Evolutionary conservation across 805 yeast genomes (phyloP).

Genomic region (Teunomyces lycoperdinae): DNA sequence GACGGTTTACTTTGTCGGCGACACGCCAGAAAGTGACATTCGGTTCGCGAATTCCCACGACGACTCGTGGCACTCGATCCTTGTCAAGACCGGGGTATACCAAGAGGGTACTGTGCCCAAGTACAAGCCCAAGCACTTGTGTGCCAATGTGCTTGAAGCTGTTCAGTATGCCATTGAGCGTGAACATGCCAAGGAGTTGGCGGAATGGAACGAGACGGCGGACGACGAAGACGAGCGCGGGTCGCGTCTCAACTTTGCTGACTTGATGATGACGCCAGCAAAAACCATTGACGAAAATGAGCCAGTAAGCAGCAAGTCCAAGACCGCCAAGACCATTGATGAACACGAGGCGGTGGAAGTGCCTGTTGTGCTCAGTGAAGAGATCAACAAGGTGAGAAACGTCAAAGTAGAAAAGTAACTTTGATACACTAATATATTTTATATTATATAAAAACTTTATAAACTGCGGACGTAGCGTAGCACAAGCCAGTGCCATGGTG

Average conservation of each 20-base stretch:
- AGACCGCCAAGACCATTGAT: conserved; percentile 9
- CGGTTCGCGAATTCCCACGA: conserved; percentile 86
- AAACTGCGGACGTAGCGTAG: neutral
- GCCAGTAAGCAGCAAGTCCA: too few species aligned
- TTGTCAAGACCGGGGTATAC: conserved; percentile 86
- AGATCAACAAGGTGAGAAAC: conserved; percentile 37
- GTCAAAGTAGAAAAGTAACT: conserved; percentile 17
- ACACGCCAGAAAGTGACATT: conserved; percentile 86
- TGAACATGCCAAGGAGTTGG: conserved; percentile 69
- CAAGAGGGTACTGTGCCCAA: conserved; percentile 77
- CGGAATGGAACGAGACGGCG: conserved; percentile 63
- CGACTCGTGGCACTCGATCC: conserved; percentile 77
- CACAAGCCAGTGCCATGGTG: conserved; percentile 35
- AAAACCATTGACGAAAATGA: neutral
- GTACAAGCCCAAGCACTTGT: conserved; percentile 71
- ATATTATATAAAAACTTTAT: too few species aligned
- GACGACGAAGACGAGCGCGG: conserved; percentile 26
- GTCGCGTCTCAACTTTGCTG: conserved; percentile 41
- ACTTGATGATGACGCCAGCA: conserved; percentile 42
- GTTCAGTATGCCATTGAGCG: conserved; percentile 81
- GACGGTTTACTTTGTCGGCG: conserved; percentile 86
- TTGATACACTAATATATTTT: neutral
- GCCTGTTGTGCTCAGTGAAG: conserved; percentile 46
- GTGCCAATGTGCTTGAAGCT: conserved; percentile 76
- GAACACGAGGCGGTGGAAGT: conserved; percentile 50